These are phyloP conservation scores for Aspergillus sp. DNA, from an alignment of 2,329 filamentous ascomycete species.

Conservation along the genomic window DNA sequence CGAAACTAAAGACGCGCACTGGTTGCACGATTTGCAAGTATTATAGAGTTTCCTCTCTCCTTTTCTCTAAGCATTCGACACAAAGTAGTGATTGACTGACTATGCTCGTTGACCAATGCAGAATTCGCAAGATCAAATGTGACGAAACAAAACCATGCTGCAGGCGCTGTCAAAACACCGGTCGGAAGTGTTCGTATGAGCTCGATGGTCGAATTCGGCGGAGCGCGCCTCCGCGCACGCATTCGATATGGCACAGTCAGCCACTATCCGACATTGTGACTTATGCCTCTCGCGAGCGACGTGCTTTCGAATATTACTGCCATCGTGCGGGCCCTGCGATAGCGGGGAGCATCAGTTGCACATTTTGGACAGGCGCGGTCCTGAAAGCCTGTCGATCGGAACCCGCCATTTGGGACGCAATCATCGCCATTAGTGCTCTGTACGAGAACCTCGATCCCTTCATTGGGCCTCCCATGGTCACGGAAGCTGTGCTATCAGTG, in stretches of 20 bases:
- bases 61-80: neutral
- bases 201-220: neutral
- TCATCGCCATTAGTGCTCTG: slow-evolving; percentile 20
- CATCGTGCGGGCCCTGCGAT: slow-evolving; percentile 17
- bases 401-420: slow-evolving; percentile 26
- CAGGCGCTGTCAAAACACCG: slow-evolving; percentile 9
- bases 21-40: neutral
- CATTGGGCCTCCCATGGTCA: no score
- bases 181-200: slow-evolving; percentile 20
- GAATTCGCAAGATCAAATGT: slow-evolving; percentile 24
- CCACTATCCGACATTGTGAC: no score
- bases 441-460: slow-evolving; percentile 23
- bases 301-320: slow-evolving; percentile 25
- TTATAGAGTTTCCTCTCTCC: neutral
- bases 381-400: slow-evolving; percentile 22
- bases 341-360: slow-evolving; percentile 13
- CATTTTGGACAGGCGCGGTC: slow-evolving; percentile 22
- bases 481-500: no score
- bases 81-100: neutral
- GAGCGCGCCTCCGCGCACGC: neutral
- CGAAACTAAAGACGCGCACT: neutral
- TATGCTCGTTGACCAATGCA: neutral
- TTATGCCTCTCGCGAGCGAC: slow-evolving; percentile 15
- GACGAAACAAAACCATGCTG: slow-evolving; percentile 25
- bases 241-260: slow-evolving; percentile 6